A percentile compares a stretch with the other conserved stretches of the same genome.
These are phyloP conservation scores for Candida dajiaensis DNA, from an alignment of 805 yeast species.

Conservation along the genomic window DNA sequence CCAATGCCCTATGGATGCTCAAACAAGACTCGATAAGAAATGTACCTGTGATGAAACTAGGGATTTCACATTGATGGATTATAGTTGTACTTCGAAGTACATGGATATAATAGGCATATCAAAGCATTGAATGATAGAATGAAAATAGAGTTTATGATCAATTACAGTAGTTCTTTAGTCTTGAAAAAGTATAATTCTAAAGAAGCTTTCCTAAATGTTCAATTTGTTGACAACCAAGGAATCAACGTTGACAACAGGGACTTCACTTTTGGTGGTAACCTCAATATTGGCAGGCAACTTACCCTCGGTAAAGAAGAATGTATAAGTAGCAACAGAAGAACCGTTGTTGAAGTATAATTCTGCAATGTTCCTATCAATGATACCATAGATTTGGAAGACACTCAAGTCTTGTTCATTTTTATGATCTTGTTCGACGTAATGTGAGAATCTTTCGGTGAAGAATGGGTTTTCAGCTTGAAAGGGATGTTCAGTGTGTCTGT, in stretches of 20 bases:
- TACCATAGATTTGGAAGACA: conserved; percentile 24
- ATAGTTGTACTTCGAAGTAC: conserved; percentile 63
- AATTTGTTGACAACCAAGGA: background rate
- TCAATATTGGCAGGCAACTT: conserved; percentile 11
- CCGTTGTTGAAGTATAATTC: conserved; percentile 29
- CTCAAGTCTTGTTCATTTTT: conserved; percentile 11
- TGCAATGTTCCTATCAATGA: conserved; percentile 26
- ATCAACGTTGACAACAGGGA: conserved; percentile 1
- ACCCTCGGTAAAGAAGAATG: conserved; percentile 24
- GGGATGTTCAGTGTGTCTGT: conserved; percentile 20
- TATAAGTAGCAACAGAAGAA: conserved; percentile 23
- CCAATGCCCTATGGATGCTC: conserved; percentile 69
- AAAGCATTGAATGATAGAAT: background rate
- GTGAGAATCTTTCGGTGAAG: conserved; percentile 23
- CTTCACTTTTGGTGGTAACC: conserved; percentile 9
- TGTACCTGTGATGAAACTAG: conserved; percentile 72
- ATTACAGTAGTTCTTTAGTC: too few relatives aligned
- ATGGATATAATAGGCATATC: conserved; percentile 26
- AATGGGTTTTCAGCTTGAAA: conserved; percentile 22
- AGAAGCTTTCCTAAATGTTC: conserved; percentile 2
- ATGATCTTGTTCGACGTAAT: conserved; percentile 19
- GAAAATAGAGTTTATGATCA: background rate
- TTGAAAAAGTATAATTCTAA: background rate
- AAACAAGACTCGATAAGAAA: conserved; percentile 47
- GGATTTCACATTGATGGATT: conserved; percentile 67